These are phyloP conservation scores for Pleodorina starrii DNA, from an alignment of 139 green algal genomes.

Conservation along the genomic window DNA sequence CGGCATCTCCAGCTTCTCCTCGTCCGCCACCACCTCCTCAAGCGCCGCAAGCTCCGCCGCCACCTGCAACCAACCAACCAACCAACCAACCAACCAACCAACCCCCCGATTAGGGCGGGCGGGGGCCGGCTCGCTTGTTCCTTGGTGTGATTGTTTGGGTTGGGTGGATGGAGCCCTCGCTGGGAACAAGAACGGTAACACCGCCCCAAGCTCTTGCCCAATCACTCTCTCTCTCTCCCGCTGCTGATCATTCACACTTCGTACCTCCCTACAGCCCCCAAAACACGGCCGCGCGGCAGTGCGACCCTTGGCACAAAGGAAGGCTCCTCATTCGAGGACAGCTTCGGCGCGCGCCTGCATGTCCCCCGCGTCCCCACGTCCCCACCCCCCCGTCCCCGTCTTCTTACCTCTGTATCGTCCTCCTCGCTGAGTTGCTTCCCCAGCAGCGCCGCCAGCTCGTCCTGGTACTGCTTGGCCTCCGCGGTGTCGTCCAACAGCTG, in stretches of 20 bases:
- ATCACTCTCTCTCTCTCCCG: neutral
- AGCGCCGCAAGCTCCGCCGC: slow-evolving; percentile 65
- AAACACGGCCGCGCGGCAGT: neutral
- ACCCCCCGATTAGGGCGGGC: too few species aligned
- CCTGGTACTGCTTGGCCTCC: slow-evolving; percentile 86
- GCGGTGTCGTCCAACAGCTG: slow-evolving; percentile 83
- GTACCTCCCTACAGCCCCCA: neutral
- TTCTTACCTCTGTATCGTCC: slow-evolving; percentile 50
- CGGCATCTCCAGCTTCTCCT: slow-evolving; percentile 56
- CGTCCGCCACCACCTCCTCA: slow-evolving; percentile 59
- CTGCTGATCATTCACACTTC: neutral
- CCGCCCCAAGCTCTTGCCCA: neutral
- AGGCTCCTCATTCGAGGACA: neutral
- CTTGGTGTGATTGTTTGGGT: too few species aligned
- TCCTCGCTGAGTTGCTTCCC: slow-evolving; percentile 33
- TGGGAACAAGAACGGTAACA: neutral
- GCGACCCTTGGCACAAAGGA: neutral
- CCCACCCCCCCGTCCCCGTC: neutral
- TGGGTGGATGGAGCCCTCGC: too few species aligned
- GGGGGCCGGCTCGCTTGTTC: too few species aligned
- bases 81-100: neutral
- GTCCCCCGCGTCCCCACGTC: too few species aligned
- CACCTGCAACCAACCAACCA: slow-evolving; percentile 7
- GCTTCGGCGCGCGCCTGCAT: too few species aligned
- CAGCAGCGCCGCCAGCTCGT: slow-evolving; percentile 61